These are phyloP conservation scores for Fraxinus xanthoxyloides DNA, from an alignment of 305 asterid species.

Conservation along the genomic window DNA sequence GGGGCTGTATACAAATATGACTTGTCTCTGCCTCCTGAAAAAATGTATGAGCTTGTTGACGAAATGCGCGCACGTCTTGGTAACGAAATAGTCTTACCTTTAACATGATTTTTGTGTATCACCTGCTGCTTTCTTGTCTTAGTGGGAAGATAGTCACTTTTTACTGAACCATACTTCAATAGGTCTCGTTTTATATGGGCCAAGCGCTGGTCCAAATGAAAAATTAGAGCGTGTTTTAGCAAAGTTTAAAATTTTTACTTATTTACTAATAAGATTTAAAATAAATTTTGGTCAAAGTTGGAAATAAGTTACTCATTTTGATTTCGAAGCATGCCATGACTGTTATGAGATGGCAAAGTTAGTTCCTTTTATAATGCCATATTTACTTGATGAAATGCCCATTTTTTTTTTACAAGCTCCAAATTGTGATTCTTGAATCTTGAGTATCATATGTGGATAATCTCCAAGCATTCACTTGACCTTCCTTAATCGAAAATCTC, in stretches of 20 bases:
- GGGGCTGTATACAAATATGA: conserved; percentile 95
- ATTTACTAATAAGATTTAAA: not conserved
- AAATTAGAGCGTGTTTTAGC: not conserved
- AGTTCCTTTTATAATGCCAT: not conserved
- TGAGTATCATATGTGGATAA: conserved; percentile 14
- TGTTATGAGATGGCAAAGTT: not conserved
- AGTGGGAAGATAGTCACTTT: not conserved
- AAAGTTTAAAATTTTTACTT: not conserved
- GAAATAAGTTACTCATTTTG: not conserved
- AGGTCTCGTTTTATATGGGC: not conserved
- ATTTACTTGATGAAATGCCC: not conserved
- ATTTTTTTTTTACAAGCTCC: not conserved
- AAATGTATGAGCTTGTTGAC: conserved; percentile 85
- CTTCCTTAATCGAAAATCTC: conserved; percentile 15
- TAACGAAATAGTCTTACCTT: conserved; percentile 26
- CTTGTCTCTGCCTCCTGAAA: conserved; percentile 79
- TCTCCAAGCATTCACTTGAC: conserved; percentile 9
- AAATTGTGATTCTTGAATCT: not conserved
- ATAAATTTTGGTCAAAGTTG: not conserved
- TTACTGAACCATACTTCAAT: not conserved
- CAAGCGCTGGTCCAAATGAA: not conserved
- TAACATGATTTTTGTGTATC: conserved; percentile 4
- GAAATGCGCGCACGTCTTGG: conserved; percentile 86
- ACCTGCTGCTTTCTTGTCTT: conserved; percentile 12
- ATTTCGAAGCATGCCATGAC: not conserved